Conservation (phyloP, 2,329 filamentous ascomycete species). For the Penicillium corylophilum region DNA sequence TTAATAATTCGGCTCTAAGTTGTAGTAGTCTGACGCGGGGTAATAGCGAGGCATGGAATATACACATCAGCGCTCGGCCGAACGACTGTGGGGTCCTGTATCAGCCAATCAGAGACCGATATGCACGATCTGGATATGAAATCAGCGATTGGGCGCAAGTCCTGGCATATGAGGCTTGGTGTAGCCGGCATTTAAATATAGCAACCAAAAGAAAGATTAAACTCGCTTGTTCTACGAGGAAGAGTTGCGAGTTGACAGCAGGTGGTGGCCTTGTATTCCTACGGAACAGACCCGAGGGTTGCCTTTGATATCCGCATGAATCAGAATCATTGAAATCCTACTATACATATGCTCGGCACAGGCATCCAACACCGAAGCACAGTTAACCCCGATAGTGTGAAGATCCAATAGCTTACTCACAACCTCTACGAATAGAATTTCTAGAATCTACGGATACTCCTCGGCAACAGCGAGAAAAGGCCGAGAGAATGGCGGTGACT, state of each 20-base stretch:
- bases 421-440: no score
- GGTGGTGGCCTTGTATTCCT: no score
- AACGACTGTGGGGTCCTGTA: neutral
- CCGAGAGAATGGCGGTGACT: slow-evolving; percentile 12
- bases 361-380: neutral
- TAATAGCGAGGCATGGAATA: neutral
- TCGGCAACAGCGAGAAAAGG: slow-evolving; percentile 8
- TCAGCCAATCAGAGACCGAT: neutral
- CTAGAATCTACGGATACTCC: neutral
- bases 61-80: neutral
- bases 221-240: no score
- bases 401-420: no score
- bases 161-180: no score
- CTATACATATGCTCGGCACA: neutral
- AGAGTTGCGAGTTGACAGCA: no score
- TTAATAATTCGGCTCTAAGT: slow-evolving; percentile 1
- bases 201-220: no score
- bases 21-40: neutral
- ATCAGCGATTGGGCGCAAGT: no score
- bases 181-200: no score
- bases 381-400: neutral
- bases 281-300: neutral
- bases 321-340: no score
- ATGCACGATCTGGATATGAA: no score
- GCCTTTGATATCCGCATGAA: neutral